Evolutionary conservation across 2,329 filamentous ascomycete genomes (phyloP).

Genomic region (Fusarium annulatum): DNA sequence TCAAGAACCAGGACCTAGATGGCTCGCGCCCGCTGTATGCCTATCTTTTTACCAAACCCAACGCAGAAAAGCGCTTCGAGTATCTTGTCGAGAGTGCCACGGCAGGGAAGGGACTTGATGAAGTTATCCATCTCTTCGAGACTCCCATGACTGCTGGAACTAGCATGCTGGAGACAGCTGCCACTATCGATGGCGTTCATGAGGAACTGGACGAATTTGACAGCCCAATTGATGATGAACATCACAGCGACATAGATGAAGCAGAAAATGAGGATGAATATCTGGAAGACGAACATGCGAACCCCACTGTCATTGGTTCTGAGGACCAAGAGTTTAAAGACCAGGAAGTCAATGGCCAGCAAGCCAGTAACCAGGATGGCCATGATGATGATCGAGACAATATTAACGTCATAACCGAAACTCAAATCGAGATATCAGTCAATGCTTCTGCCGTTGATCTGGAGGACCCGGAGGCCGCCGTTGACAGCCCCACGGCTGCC

Average conservation of each 20-base stretch:
- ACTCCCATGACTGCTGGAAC: conserved; percentile 38
- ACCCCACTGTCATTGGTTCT: neutral
- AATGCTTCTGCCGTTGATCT: conserved; percentile 6
- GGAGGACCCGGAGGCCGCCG: conserved; percentile 7
- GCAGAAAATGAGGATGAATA: conserved; percentile 33
- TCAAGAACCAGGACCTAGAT: conserved; percentile 58
- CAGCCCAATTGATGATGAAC: conserved; percentile 40
- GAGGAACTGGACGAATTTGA: conserved; percentile 43
- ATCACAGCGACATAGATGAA: conserved; percentile 18
- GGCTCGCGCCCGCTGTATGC: conserved; percentile 54
- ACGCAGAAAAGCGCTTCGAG: conserved; percentile 53
- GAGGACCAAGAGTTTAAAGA: neutral
- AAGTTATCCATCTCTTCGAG: conserved; percentile 54
- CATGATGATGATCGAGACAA: conserved; percentile 1
- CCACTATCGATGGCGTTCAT: conserved; percentile 30
- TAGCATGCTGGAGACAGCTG: conserved; percentile 25
- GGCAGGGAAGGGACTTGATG: conserved; percentile 54
- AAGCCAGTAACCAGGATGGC: neutral
- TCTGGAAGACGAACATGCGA: conserved; percentile 29
- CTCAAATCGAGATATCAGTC: conserved; percentile 21
- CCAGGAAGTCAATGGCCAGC: neutral
- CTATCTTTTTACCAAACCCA: conserved; percentile 56
- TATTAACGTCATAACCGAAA: conserved; percentile 8
- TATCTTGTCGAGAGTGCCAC: conserved; percentile 56
- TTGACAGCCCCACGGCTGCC: conserved; percentile 12